A percentile compares a stretch with the other conserved stretches of the same genome.
Evolutionary conservation across 2,329 filamentous ascomycete genomes (phyloP).

Genomic region (Polytolypa hystricis): DNA sequence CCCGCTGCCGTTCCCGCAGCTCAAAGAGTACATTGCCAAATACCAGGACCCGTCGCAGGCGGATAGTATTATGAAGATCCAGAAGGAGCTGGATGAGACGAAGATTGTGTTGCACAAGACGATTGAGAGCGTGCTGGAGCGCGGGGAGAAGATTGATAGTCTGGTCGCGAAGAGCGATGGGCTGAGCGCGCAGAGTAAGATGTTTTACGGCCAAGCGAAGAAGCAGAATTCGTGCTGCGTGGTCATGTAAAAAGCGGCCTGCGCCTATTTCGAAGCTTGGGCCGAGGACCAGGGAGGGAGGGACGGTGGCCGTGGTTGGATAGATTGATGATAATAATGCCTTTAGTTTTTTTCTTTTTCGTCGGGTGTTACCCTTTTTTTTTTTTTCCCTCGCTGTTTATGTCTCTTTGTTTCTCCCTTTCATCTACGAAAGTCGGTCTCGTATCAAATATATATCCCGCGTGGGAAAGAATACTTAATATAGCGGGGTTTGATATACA

Average conservation of each 20-base stretch:
- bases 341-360: no score
- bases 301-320: no score
- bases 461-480: no score
- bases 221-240: slow-evolving; percentile 52
- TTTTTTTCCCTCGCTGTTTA: no score
- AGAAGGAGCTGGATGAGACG: slow-evolving; percentile 92
- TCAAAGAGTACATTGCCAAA: slow-evolving; percentile 65
- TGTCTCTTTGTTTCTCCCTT: no score
- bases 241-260: slow-evolving; percentile 36
- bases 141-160: slow-evolving; percentile 93
- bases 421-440: no score
- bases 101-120: slow-evolving; percentile 97
- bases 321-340: no score
- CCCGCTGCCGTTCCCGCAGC: slow-evolving; percentile 53
- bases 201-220: slow-evolving; percentile 75
- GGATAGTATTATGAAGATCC: slow-evolving; percentile 89
- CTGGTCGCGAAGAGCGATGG: slow-evolving; percentile 88
- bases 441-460: no score
- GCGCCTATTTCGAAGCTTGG: no score
- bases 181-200: slow-evolving; percentile 84
- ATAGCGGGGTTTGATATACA: no score
- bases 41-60: slow-evolving; percentile 83
- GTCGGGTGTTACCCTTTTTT: no score
- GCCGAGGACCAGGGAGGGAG: no score
- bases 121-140: slow-evolving; percentile 57